Evolutionary conservation across 2,329 filamentous ascomycete species (phyloP), one percentile per base, ranked within the genome.

Genomic region (Apiospora phragmitis): DNA sequence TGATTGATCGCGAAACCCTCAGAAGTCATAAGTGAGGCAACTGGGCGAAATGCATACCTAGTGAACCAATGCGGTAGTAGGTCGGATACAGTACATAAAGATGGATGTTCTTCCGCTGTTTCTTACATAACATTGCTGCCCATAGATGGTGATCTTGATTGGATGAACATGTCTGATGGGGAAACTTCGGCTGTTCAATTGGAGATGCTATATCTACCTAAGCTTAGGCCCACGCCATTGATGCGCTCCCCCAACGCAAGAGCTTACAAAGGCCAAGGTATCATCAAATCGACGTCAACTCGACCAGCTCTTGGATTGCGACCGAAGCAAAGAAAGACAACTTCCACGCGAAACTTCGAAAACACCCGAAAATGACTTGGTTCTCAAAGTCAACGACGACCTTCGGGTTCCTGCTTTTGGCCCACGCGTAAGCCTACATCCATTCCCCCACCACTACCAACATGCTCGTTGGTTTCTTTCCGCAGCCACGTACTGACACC

Each of bases 361-460:
- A 8, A 38, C 38, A 12, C 5, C 32, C 55, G 59, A 51, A 21
- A 29, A 95, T 95, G 93, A 88, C 90, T 69, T 88, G 92, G 84
- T 80, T 92, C 73, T 91, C 93, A 29, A 90, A 88, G 73, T 81
- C 89, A 4, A 85, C 94, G 73, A 94, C 93, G 72, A 81, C 89
- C 70, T 81, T 94, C 71, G 95, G 95, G 72, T 85, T 94, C n/a
- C 75, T 96, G 69, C 88, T 97, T 74, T 88, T 97, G 21, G 89
- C 91, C 45, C 95, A 97, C 82, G 93, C 94, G 95, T 97, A 90
- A 81, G 93, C 29, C 29, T 62, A 14, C 32, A 21, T 81, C 47
- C 51, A 68, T 41, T 59, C 51, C 42, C 49, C 14, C 41, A 32
- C 62, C 45, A 8, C 38, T 38, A 38, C 32, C 55, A 6, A 35